These are phyloP conservation scores for Lantana camara DNA, from an alignment of 257 asterid genomes.

Conservation along the genomic window DNA sequence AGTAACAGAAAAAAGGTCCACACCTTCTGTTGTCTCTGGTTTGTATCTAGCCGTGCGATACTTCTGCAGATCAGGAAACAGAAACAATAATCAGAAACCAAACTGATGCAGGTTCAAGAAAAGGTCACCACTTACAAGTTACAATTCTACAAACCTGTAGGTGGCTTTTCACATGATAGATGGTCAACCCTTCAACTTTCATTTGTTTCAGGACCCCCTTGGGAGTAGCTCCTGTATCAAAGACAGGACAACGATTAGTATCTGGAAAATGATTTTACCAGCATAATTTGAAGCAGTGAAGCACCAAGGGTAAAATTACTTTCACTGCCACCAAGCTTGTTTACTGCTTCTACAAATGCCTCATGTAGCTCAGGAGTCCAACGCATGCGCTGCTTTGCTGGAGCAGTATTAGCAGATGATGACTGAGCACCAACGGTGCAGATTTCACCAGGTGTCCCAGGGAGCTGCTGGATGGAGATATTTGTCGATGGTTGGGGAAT, in stretches of 20 bases:
- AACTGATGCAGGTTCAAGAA: conserved; percentile 20
- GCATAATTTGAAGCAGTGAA: conserved; percentile 16
- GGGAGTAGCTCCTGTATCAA: conserved; percentile 66
- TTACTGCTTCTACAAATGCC: conserved; percentile 84
- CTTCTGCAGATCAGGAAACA: conserved; percentile 61
- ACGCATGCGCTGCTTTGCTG: conserved; percentile 86
- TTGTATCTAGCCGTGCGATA: conserved; percentile 88
- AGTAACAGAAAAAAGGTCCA: conserved; percentile 19
- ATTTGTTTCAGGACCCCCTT: conserved; percentile 52
- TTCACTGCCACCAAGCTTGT: conserved; percentile 95
- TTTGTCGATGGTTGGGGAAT: conserved; percentile 42
- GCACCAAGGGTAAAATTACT: conserved; percentile 44
- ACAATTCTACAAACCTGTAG: conserved; percentile 55
- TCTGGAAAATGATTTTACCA: conserved; percentile 15
- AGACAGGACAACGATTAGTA: conserved; percentile 17
- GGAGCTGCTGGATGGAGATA: conserved; percentile 43
- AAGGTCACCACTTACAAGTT: conserved; percentile 1
- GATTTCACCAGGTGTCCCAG: conserved; percentile 55
- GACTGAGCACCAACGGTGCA: conserved; percentile 45
- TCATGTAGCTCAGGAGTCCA: conserved; percentile 95
- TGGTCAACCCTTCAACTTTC: conserved; percentile 56
- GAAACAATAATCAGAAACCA: conserved; percentile 27
- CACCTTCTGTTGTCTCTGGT: conserved; percentile 88
- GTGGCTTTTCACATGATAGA: conserved; percentile 57
- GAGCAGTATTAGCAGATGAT: conserved; percentile 66